Evolutionary conservation across 1,139 yeast species (phyloP).

Genomic region (Zygoascus sp.): DNA sequence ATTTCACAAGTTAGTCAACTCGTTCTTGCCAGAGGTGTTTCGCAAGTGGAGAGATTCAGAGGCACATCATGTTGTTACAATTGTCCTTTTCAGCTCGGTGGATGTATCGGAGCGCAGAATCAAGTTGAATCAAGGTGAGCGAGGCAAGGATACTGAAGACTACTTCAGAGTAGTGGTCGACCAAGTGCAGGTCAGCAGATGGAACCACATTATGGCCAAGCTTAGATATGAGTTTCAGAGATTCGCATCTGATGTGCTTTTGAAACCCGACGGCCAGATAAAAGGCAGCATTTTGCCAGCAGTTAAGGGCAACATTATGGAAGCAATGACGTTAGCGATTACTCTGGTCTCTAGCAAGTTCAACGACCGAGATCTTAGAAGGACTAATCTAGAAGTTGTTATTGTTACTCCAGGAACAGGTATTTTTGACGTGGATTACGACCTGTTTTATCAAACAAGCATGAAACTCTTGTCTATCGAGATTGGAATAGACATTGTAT

Average conservation of each 20-base stretch:
- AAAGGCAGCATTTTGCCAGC: slow-evolving; percentile 61
- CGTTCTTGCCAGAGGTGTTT: slow-evolving; percentile 84
- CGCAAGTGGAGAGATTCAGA: slow-evolving; percentile 81
- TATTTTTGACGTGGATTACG: slow-evolving; percentile 83
- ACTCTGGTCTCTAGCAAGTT: slow-evolving; percentile 76
- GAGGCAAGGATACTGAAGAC: slow-evolving; percentile 65
- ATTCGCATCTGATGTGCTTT: slow-evolving; percentile 69
- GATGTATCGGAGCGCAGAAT: slow-evolving; percentile 46
- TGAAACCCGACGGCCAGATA: slow-evolving; percentile 36
- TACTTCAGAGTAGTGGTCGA: slow-evolving; percentile 93
- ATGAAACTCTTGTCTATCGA: slow-evolving; percentile 72
- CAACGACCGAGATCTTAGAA: slow-evolving; percentile 78
- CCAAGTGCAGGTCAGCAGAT: slow-evolving; percentile 74
- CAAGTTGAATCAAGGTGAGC: slow-evolving; percentile 55
- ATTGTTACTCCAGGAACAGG: slow-evolving; percentile 92
- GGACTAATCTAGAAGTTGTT: slow-evolving; percentile 80
- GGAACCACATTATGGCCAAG: slow-evolving; percentile 91
- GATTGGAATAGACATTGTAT: slow-evolving; percentile 80
- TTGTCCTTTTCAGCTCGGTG: slow-evolving; percentile 80
- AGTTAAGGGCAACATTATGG: slow-evolving; percentile 82
- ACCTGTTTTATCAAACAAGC: slow-evolving; percentile 69
- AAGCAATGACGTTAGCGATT: slow-evolving; percentile 80
- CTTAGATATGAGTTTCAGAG: slow-evolving; percentile 79
- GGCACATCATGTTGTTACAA: slow-evolving; percentile 87
- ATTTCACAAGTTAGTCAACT: slow-evolving; percentile 88